Evolutionary conservation across 768 basidiomycete species (phyloP).

Genomic region (Cystofilobasidium ferigula): DNA sequence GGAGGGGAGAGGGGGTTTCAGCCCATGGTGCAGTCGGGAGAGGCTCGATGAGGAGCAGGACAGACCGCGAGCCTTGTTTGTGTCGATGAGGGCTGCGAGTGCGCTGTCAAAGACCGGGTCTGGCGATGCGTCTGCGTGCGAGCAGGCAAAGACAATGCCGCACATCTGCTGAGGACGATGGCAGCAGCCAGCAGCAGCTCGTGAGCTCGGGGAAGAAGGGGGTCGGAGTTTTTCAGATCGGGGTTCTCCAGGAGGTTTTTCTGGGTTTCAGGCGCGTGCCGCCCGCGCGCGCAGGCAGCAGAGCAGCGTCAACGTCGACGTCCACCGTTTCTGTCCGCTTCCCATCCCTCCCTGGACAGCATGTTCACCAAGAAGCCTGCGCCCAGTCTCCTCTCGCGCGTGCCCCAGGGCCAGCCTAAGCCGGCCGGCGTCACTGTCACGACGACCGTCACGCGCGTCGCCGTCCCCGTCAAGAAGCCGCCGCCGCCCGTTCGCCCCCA

Average conservation of each 20-base stretch:
- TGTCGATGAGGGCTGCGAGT: slow-evolving; percentile 12
- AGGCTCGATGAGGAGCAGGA: neutral
- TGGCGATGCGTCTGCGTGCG: neutral
- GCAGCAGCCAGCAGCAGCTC: too few species aligned
- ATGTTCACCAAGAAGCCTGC: neutral
- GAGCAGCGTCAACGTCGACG: neutral
- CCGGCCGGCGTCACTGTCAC: neutral
- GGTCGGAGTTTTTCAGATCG: too few species aligned
- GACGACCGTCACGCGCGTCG: neutral
- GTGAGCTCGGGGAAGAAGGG: too few species aligned
- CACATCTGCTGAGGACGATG: too few species aligned
- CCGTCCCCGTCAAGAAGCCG: neutral
- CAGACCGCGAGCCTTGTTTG: slow-evolving; percentile 22
- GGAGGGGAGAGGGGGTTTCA: neutral
- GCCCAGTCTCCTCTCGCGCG: neutral
- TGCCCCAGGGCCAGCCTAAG: neutral
- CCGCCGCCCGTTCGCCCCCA: neutral
- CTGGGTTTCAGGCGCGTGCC: too few species aligned
- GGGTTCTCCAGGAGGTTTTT: too few species aligned
- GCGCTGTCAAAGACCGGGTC: neutral
- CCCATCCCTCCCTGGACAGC: neutral
- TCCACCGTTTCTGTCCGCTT: neutral
- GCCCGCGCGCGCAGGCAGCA: neutral
- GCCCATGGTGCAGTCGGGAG: neutral
- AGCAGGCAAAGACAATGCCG: slow-evolving; percentile 26